A percentile compares a stretch with the other conserved stretches of the same genome.
phyloP scores from a whole-genome alignment of 2,329 filamentous ascomycete species.

The Pseudogymnoascus sp. region DNA sequence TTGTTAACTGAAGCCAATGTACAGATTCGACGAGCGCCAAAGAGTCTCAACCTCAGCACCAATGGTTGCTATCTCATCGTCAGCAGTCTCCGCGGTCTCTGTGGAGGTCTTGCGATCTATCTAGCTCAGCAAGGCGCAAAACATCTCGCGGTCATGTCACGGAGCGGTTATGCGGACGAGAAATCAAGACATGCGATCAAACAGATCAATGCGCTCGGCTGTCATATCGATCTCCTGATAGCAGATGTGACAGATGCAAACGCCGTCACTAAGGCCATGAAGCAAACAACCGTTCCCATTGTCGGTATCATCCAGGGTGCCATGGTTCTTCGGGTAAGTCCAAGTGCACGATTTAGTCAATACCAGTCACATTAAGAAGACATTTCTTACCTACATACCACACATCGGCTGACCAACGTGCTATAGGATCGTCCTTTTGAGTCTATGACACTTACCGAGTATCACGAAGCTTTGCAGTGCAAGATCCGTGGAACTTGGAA shows the following conservation, averaged over 20 bases:
- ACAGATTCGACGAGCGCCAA: constrained; percentile 4
- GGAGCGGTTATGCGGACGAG: constrained; percentile 17
- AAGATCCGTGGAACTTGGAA: constrained; percentile 18
- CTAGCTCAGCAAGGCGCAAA: constrained; percentile 16
- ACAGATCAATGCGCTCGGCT: constrained; percentile 13
- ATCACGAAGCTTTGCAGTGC: constrained; percentile 10
- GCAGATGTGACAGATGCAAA: constrained; percentile 14
- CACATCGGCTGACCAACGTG: not conserved
- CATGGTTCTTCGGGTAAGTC: constrained; percentile 32
- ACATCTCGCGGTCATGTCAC: constrained; percentile 14
- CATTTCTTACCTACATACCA: not conserved
- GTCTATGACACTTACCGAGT: constrained; percentile 12
- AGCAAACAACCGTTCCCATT: constrained; percentile 13
- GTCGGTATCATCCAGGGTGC: constrained; percentile 27
- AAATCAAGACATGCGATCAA: constrained; percentile 11
- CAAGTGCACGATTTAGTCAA: not conserved
- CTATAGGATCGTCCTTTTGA: constrained; percentile 14
- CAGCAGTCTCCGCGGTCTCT: constrained; percentile 20
- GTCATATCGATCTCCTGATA: constrained; percentile 12
- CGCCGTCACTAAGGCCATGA: constrained; percentile 14
- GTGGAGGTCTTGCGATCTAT: constrained; percentile 15
- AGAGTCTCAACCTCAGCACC: not conserved
- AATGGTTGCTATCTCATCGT: constrained; percentile 21
- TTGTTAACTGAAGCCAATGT: not conserved
- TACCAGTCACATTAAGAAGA: not conserved